These are phyloP conservation scores for Yarrowia bubula DNA, from an alignment of 805 yeast species.

Conservation along the genomic window DNA sequence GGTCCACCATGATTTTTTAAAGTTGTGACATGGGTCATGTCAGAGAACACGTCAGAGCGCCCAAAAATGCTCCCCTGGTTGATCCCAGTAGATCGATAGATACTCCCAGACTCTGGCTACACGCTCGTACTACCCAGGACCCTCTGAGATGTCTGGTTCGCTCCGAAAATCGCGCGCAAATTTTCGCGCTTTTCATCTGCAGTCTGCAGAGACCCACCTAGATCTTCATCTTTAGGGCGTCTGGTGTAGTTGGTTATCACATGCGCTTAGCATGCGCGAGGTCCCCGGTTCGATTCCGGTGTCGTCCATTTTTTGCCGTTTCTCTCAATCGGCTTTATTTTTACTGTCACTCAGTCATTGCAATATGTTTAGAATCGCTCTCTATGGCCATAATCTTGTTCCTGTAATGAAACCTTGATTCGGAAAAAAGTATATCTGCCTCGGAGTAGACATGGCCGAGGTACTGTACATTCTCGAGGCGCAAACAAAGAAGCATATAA, in stretches of 20 bases:
- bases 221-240: background rate
- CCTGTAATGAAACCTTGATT: background rate
- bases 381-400: background rate
- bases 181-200: background rate
- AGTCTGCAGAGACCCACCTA: background rate
- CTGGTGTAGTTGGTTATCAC: conserved; percentile 18
- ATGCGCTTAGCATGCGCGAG: conserved; percentile 20
- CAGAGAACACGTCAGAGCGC: too few species aligned
- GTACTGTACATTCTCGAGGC: too few species aligned
- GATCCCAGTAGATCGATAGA: too few species aligned
- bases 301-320: background rate
- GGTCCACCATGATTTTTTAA: too few species aligned
- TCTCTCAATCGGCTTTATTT: background rate
- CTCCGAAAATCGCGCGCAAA: background rate
- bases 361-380: too few species aligned
- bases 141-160: background rate
- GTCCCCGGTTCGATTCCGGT: conserved; percentile 19
- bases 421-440: background rate
- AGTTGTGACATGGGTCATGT: too few species aligned
- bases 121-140: too few species aligned
- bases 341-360: too few species aligned
- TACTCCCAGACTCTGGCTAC: too few species aligned
- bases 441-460: background rate
- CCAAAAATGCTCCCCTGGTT: too few species aligned
- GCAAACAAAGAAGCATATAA: too few species aligned